Percentiles rank a stretch among this genome's conserved stretches.
These are phyloP conservation scores for Fusarium sp. DNA, from an alignment of 2,329 filamentous ascomycete species.

Conservation along the genomic window DNA sequence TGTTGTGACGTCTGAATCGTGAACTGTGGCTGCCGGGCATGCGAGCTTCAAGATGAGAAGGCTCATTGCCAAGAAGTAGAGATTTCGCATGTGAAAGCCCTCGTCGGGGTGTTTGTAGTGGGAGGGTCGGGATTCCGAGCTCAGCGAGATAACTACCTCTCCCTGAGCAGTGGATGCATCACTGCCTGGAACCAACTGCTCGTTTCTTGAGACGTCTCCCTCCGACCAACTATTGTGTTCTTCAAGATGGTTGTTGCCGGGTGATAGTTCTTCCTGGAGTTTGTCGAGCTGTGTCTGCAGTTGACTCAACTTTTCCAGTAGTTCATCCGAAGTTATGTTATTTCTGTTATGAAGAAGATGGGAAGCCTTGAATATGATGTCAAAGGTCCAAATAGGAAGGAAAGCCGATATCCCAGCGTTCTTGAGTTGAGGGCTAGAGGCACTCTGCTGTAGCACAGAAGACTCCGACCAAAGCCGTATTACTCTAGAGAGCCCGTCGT, in stretches of 20 bases:
- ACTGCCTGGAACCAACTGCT: not conserved
- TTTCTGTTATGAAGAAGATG: not conserved
- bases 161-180: not conserved
- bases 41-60: not conserved
- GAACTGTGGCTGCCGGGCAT: not conserved
- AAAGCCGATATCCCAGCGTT: not conserved
- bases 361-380: not conserved
- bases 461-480: not conserved
- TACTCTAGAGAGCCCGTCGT: not conserved
- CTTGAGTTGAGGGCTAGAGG: not conserved
- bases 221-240: not conserved
- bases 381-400: not conserved
- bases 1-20: not conserved
- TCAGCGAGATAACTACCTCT: not conserved
- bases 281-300: not conserved
- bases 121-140: accelerated
- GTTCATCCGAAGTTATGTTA: no score
- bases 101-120: not conserved
- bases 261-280: not conserved
- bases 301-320: not conserved
- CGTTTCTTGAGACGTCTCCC: not conserved
- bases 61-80: not conserved
- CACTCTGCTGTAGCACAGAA: not conserved
- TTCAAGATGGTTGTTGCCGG: not conserved
- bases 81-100: not conserved